These are phyloP conservation scores for Sclerotinia minor DNA, from an alignment of 2,329 filamentous ascomycete genomes.

Conservation along the genomic window DNA sequence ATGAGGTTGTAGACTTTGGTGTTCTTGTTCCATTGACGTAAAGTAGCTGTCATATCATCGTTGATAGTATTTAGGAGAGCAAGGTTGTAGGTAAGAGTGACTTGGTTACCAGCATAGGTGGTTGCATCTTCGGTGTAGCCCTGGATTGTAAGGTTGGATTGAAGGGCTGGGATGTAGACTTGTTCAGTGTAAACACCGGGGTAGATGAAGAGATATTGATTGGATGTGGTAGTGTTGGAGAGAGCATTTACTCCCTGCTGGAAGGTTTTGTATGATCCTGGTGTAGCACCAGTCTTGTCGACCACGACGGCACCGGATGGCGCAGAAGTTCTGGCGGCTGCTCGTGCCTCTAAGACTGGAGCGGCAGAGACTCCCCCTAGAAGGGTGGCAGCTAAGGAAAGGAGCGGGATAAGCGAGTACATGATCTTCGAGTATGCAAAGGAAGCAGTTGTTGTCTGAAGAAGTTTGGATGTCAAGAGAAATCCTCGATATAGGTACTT, in stretches of 20 bases:
- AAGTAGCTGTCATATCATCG: slow-evolving; percentile 44
- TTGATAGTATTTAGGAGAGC: slow-evolving; percentile 46
- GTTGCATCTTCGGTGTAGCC: slow-evolving; percentile 51
- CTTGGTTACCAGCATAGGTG: slow-evolving; percentile 51
- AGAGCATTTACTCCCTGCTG: slow-evolving; percentile 42
- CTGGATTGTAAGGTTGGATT: slow-evolving; percentile 53
- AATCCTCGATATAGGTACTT: neutral
- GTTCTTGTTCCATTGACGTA: slow-evolving; percentile 46
- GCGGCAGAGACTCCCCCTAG: slow-evolving; percentile 7
- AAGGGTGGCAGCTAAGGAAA: slow-evolving; percentile 10
- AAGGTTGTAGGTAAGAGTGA: slow-evolving; percentile 47
- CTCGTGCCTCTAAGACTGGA: slow-evolving; percentile 11
- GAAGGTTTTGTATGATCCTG: slow-evolving; percentile 29
- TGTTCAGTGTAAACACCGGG: slow-evolving; percentile 58
- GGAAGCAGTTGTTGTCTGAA: neutral
- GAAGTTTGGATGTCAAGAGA: neutral
- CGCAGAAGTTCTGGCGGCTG: slow-evolving; percentile 43
- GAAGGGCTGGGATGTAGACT: slow-evolving; percentile 52
- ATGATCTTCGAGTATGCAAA: neutral
- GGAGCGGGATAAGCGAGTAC: slow-evolving; percentile 7
- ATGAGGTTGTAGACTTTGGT: slow-evolving; percentile 61
- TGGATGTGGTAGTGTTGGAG: slow-evolving; percentile 45
- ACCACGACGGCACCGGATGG: slow-evolving; percentile 51
- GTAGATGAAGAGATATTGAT: slow-evolving; percentile 57
- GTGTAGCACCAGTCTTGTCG: slow-evolving; percentile 43